A percentile compares a stretch with the other conserved stretches of the same genome.
phyloP scores from a whole-genome alignment of 2,329 filamentous ascomycete species.

The Pseudocercospora eumusae region DNA sequence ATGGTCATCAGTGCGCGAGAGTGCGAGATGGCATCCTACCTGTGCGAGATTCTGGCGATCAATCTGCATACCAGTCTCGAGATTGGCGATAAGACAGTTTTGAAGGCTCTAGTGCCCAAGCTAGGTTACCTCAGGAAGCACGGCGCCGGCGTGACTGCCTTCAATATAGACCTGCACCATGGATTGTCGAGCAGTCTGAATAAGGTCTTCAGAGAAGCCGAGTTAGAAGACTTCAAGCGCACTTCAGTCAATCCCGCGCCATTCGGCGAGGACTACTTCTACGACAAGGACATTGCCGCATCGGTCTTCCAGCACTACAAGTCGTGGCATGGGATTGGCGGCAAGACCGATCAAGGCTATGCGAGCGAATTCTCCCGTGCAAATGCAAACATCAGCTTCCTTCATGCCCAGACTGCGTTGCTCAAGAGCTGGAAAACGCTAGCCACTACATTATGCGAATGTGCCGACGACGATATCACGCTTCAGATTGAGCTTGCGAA shows the following conservation, averaged over 20 bases:
- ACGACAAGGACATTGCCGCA: constrained; percentile 74
- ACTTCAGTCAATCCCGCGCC: constrained; percentile 55
- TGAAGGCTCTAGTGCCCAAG: constrained; percentile 71
- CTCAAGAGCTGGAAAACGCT: constrained; percentile 89
- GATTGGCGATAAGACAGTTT: constrained; percentile 65
- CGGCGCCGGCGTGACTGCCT: constrained; percentile 75
- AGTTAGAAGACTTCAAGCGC: constrained; percentile 77
- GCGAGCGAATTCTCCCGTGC: constrained; percentile 79
- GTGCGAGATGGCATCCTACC: constrained; percentile 68
- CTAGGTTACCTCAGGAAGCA: constrained; percentile 78
- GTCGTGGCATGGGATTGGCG: constrained; percentile 65
- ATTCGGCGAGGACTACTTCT: constrained; percentile 79
- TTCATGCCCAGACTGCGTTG: constrained; percentile 85
- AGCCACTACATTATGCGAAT: constrained; percentile 76
- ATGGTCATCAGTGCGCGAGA: constrained; percentile 42
- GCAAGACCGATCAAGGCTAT: constrained; percentile 67
- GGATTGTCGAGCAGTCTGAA: constrained; percentile 86
- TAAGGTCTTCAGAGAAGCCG: constrained; percentile 71
- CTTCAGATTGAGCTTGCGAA: constrained; percentile 71
- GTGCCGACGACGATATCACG: constrained; percentile 53
- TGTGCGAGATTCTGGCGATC: constrained; percentile 87
- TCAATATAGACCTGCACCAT: constrained; percentile 82
- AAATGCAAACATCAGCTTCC: constrained; percentile 86
- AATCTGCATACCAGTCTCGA: constrained; percentile 85
- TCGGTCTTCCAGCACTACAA: constrained; percentile 75